A percentile compares a stretch with the other conserved stretches of the same genome.
phyloP scores from a whole-genome alignment of 208 protist species.

The Wallacemonas sp. region DNA sequence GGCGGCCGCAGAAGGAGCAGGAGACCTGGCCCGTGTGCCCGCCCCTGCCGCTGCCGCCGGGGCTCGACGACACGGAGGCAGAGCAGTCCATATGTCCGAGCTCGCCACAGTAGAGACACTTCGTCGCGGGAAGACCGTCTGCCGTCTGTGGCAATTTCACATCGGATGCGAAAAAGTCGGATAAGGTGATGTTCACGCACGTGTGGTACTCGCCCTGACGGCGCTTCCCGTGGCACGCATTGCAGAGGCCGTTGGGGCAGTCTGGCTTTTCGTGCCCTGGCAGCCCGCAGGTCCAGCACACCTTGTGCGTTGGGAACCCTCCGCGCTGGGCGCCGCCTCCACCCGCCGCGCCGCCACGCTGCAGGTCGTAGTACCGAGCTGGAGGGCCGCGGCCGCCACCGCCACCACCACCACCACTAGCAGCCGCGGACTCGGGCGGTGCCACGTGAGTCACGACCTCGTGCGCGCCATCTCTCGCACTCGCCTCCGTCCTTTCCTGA shows the following conservation, averaged over 20 bases:
- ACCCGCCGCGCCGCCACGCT: conserved; percentile 23
- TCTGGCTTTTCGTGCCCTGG: conserved; percentile 76
- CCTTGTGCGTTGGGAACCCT: conserved; percentile 34
- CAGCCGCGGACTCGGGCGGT: too few species aligned
- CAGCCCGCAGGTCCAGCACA: conserved; percentile 88
- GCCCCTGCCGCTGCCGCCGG: conserved; percentile 17
- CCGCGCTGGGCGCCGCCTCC: conserved; percentile 14
- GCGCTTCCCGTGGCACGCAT: conserved; percentile 58
- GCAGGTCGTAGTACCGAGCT: conserved; percentile 69
- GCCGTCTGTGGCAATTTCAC: conserved; percentile 10
- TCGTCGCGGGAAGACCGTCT: conserved; percentile 47
- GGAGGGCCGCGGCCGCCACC: conserved; percentile 4
- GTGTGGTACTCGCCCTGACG: conserved; percentile 24
- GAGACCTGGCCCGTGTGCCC: conserved; percentile 11
- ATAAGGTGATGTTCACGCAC: conserved; percentile 5
- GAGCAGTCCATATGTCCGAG: conserved; percentile 76
- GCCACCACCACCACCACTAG: not conserved
- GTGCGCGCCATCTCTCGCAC: not conserved
- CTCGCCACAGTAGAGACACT: conserved; percentile 56
- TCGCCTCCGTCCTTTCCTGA: too few species aligned
- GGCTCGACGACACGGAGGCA: not conserved
- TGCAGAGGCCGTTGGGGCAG: conserved; percentile 77
- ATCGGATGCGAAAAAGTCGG: not conserved
- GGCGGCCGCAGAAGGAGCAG: conserved; percentile 67
- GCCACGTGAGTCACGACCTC: not conserved